These are phyloP conservation scores for Tripterygium wilfordii DNA, from an alignment of 177 flowering plant genomes.

Conservation along the genomic window DNA sequence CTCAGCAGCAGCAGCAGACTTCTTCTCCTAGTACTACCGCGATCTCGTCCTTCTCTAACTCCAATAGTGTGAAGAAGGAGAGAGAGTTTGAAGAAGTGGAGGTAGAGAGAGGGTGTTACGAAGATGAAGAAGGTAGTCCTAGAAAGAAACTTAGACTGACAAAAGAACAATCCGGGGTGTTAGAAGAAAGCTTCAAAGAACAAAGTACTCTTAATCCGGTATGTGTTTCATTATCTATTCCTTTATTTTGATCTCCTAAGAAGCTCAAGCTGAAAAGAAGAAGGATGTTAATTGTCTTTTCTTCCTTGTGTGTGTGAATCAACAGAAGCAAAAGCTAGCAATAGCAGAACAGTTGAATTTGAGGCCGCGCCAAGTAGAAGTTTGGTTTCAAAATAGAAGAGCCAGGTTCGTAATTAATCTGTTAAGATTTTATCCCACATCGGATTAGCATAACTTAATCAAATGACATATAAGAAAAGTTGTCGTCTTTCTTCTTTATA, in stretches of 20 bases:
- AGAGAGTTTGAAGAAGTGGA: slow-evolving; percentile 20
- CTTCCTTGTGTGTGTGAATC: background rate
- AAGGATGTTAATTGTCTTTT: background rate
- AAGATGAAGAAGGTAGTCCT: slow-evolving; percentile 20
- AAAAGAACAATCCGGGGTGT: slow-evolving; percentile 24
- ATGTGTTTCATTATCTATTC: background rate
- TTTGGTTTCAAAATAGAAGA: slow-evolving; percentile 67
- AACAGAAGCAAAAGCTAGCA: slow-evolving; percentile 50
- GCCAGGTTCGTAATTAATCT: slow-evolving; percentile 36
- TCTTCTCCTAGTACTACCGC: slow-evolving; percentile 16
- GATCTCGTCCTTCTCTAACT: slow-evolving; percentile 19
- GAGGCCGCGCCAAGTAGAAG: slow-evolving; percentile 62
- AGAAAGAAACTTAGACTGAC: slow-evolving; percentile 38
- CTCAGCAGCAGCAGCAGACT: slow-evolving; percentile 9
- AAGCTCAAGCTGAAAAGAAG: no score
- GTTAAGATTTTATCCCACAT: no score
- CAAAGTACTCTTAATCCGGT: slow-evolving; percentile 40
- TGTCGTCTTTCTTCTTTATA: no score
- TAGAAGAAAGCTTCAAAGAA: slow-evolving; percentile 36
- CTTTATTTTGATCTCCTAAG: background rate
- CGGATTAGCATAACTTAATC: no score
- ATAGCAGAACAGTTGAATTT: slow-evolving; percentile 41
- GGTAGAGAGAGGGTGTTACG: slow-evolving; percentile 11
- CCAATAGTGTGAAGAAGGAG: slow-evolving; percentile 21
- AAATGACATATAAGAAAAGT: no score